Conservation (phyloP, 2,329 filamentous ascomycete genomes). For the Aspergillus tamarii region DNA sequence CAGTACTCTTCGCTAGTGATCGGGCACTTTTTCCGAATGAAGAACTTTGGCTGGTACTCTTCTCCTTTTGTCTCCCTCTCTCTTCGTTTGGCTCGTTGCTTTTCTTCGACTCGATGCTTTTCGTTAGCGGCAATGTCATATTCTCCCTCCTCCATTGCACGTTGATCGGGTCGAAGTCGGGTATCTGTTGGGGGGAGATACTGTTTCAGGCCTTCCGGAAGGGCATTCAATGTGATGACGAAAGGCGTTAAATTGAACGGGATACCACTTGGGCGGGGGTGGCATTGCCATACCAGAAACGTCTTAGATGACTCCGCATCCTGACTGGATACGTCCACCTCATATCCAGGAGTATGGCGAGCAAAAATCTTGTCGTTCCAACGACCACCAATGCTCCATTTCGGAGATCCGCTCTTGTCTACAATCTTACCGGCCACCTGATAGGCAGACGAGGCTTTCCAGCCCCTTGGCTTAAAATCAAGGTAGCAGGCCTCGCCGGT, state of each 20-base stretch:
- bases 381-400: conserved; percentile 86
- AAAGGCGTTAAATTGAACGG: conserved; percentile 98
- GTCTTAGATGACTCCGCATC: conserved; percentile 68
- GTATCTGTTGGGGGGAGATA: conserved; percentile 91
- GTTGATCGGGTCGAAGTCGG: conserved; percentile 87
- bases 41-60: conserved; percentile 85
- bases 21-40: conserved; percentile 70
- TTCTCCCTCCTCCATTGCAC: conserved; percentile 97
- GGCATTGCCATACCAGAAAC: conserved; percentile 90
- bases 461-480: conserved; percentile 93
- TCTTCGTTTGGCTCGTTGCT: conserved; percentile 76
- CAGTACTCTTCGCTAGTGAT: conserved; percentile 88
- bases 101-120: conserved; percentile 93
- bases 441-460: conserved; percentile 92
- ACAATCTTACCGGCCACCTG: conserved; percentile 85
- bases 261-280: conserved; percentile 77
- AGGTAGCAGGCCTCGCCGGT: conserved; percentile 88
- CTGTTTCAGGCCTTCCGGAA: conserved; percentile 77
- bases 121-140: conserved; percentile 92
- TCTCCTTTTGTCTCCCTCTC: conserved; percentile 76
- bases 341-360: conserved; percentile 86
- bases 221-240: conserved; percentile 88
- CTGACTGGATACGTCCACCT: conserved; percentile 61
- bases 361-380: conserved; percentile 99
- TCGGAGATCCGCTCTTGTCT: conserved; percentile 75